Conservation (phyloP, 352 stramenopile genomes). For the Pythium angustatum region DNA sequence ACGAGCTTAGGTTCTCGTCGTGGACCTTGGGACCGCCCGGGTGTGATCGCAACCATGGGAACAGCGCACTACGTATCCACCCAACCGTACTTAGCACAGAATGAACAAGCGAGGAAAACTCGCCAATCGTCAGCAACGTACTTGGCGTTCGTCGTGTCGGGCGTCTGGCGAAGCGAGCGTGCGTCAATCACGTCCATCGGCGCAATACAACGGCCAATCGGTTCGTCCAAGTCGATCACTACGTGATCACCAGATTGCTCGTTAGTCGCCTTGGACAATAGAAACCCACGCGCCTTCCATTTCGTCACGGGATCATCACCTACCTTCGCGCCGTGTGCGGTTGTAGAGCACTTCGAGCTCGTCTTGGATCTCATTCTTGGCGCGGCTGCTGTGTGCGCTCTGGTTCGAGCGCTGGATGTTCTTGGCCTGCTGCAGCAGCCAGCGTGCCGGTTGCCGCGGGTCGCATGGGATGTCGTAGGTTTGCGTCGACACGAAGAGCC, state of each 20-base stretch:
- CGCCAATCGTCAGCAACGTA: conserved; percentile 6
- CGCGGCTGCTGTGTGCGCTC: conserved; percentile 22
- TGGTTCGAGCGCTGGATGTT: conserved; percentile 68
- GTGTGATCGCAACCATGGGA: conserved; percentile 75
- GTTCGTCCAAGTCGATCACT: conserved; percentile 72
- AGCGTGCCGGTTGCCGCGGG: conserved; percentile 64
- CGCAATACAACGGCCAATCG: conserved; percentile 60
- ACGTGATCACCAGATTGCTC: not conserved
- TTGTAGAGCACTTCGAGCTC: conserved; percentile 86
- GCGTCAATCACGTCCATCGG: conserved; percentile 83
- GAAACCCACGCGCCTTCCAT: not conserved
- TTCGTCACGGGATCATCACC: not conserved
- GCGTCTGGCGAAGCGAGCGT: conserved; percentile 63
- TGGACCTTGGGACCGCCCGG: conserved; percentile 48
- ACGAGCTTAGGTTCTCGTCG: conserved; percentile 58
- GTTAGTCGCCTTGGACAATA: not conserved
- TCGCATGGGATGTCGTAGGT: conserved; percentile 86
- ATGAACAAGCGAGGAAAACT: not conserved
- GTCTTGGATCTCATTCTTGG: conserved; percentile 39
- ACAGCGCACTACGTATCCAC: conserved; percentile 48
- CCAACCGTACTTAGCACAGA: no score
- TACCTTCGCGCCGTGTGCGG: conserved; percentile 49
- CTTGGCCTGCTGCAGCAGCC: conserved; percentile 76
- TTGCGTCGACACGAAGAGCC: conserved; percentile 76
- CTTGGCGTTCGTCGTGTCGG: conserved; percentile 61